Evolutionary conservation across 2,329 filamentous ascomycete genomes (phyloP), one percentile per base, ranked within the genome.

Genomic region (Teratosphaeria gauchensis): DNA sequence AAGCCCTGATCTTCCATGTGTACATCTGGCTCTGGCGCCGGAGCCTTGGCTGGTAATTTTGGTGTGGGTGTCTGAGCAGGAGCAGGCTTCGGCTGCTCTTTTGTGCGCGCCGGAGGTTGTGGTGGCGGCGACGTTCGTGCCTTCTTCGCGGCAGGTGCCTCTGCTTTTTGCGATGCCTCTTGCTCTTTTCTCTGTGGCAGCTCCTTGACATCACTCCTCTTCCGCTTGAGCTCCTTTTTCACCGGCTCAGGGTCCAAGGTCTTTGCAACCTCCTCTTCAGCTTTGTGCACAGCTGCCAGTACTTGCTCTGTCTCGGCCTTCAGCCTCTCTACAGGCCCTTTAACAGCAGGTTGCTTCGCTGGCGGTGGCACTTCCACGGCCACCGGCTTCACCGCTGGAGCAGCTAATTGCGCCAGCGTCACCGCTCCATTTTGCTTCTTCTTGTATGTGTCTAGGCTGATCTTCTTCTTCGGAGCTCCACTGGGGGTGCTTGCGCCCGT

Each of bases 381-480:
- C 64, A 56, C 56, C 5, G 51, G 32, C 54, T 64, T 60, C 28
- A 56, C 48, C n/a, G 63, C 63, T 19, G 69, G 62, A 16, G 70
- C 66, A 16, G 66, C 65, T 5, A 12, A 21, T 46, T 24, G 24
- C 52, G 66, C 61, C 19, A 65, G 66, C 11, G 70, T 60, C 9
- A 67, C 71, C 51, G 68, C 74, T 57, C 72, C 76, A 61, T 73
- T 78, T 67, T 77, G 70, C 64, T 83, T 83, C 61, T 78, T 81
- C 71, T 82, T 84, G 71, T 85, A 86, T 46, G 81, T 82, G 51
- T 77, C 81, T 56, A 86, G 70, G 57, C 76, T 84, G 61, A 86
- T 84, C 70, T 84, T 85, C 74, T 84, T 85, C 73, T 82, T 84
- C 28, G 76, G 75, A 12, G 65, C 70, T 56, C 67, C 72, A 52